These are phyloP conservation scores for Botrytis pseudocinerea DNA, from an alignment of 2,329 filamentous ascomycete genomes.

Conservation along the genomic window DNA sequence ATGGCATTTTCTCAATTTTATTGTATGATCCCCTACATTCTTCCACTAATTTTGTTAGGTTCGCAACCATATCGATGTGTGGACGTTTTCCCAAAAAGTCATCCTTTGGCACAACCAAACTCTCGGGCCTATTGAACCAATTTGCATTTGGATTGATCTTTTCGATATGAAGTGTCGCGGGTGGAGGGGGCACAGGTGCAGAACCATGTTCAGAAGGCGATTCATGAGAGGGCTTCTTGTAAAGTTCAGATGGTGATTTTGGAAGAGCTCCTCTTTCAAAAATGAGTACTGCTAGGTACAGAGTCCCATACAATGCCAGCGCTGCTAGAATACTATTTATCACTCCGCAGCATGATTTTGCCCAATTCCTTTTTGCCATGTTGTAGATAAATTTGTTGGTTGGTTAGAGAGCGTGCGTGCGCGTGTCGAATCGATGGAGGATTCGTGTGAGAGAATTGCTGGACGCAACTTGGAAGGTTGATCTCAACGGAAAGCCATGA, in stretches of 20 bases:
- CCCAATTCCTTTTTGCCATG: constrained; percentile 35
- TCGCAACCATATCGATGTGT: constrained; percentile 54
- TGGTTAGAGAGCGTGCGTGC: neutral
- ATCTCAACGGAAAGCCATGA: constrained; percentile 12
- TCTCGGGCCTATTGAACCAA: constrained; percentile 54
- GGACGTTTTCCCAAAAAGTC: constrained; percentile 53
- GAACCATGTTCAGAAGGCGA: constrained; percentile 27
- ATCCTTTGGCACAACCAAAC: constrained; percentile 51
- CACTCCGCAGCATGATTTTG: constrained; percentile 35
- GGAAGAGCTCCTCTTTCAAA: constrained; percentile 36
- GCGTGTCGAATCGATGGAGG: neutral
- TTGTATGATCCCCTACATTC: constrained; percentile 53
- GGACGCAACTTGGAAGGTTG: neutral
- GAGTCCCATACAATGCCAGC: constrained; percentile 34
- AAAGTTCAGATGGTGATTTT: constrained; percentile 35
- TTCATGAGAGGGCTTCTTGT: constrained; percentile 31
- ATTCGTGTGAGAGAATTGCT: neutral
- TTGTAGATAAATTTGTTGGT: constrained; percentile 20
- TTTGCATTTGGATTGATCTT: constrained; percentile 54
- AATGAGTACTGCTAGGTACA: constrained; percentile 36
- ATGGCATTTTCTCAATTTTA: constrained; percentile 56
- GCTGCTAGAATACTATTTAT: constrained; percentile 38
- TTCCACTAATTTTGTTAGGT: constrained; percentile 53
- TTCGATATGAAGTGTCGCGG: constrained; percentile 39
- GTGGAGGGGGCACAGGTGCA: constrained; percentile 25